phyloP scores from a whole-genome alignment of 805 yeast genomes.

The Spathaspora gorwiae region DNA sequence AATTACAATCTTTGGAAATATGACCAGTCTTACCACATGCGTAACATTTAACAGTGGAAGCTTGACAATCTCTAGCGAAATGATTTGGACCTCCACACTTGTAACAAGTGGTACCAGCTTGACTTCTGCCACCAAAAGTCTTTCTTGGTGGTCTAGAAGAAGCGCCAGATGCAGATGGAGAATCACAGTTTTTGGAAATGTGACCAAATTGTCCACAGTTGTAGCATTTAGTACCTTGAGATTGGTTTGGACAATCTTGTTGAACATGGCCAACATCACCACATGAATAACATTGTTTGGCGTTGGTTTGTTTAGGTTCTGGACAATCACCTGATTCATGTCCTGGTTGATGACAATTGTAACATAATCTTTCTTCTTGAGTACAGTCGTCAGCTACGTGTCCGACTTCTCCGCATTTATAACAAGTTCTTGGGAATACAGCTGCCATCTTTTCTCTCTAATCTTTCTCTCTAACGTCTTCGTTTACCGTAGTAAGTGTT shows the following conservation, averaged over 20 bases:
- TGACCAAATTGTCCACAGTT: conserved; percentile 58
- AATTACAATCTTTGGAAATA: conserved; percentile 76
- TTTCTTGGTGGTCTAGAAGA: conserved; percentile 23
- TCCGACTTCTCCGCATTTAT: conserved; percentile 88
- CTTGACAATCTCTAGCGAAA: conserved; percentile 86
- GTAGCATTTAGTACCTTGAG: conserved; percentile 73
- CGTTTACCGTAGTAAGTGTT: too few species aligned
- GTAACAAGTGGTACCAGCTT: conserved; percentile 57
- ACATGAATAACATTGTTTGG: conserved; percentile 91
- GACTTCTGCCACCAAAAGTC: conserved; percentile 1
- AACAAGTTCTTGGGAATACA: conserved; percentile 70
- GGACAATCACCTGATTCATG: conserved; percentile 89
- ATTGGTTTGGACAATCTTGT: conserved; percentile 71
- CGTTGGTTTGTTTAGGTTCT: conserved; percentile 76
- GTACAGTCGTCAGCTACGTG: conserved; percentile 86
- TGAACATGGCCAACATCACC: conserved; percentile 88
- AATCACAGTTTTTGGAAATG: conserved; percentile 71
- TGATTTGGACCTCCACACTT: conserved; percentile 93
- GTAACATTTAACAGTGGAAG: conserved; percentile 72
- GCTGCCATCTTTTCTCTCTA: conserved; percentile 27
- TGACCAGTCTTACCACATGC: conserved; percentile 91
- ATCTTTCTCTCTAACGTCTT: too few species aligned
- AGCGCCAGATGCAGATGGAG: conserved; percentile 22
- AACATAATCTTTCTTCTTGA: conserved; percentile 81
- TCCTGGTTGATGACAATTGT: conserved; percentile 88